phyloP scores from a whole-genome alignment of 768 basidiomycete species.

The Xerocomus spinulosus region DNA sequence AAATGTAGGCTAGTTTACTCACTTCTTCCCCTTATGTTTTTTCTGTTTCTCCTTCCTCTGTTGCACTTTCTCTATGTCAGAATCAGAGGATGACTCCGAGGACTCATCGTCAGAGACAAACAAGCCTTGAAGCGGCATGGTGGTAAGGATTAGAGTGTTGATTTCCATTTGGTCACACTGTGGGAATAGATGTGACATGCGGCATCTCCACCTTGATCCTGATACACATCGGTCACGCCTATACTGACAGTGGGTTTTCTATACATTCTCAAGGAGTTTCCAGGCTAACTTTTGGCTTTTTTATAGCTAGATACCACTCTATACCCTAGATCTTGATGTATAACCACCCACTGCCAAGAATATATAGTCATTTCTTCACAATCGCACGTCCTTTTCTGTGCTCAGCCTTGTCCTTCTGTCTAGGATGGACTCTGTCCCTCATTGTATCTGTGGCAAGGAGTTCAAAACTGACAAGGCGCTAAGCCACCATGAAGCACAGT shows the following conservation, averaged over 20 bases:
- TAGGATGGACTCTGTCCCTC: not conserved
- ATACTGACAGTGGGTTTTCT: not conserved
- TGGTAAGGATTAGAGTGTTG: not conserved
- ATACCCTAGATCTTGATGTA: not conserved
- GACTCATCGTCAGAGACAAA: not conserved
- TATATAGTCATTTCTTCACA: not conserved
- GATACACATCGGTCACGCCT: not conserved
- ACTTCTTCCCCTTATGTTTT: not conserved
- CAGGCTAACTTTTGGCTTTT: not conserved
- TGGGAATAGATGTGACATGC: no score
- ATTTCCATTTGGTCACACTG: not conserved
- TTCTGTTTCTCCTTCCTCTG: not conserved
- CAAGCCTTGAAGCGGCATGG: not conserved
- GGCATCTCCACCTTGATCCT: no score
- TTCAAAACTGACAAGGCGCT: not conserved
- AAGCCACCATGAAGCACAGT: not conserved
- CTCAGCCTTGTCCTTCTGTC: not conserved
- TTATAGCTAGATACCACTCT: not conserved
- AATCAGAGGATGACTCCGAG: not conserved
- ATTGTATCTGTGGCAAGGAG: not conserved
- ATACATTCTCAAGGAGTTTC: not conserved
- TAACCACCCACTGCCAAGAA: not conserved
- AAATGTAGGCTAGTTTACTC: not conserved
- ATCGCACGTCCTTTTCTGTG: not conserved
- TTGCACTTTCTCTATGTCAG: not conserved